Percentiles rank a stretch among this genome's conserved stretches.
Conservation (phyloP, 23 red algal genomes). For the Agarophyton chilense region DNA sequence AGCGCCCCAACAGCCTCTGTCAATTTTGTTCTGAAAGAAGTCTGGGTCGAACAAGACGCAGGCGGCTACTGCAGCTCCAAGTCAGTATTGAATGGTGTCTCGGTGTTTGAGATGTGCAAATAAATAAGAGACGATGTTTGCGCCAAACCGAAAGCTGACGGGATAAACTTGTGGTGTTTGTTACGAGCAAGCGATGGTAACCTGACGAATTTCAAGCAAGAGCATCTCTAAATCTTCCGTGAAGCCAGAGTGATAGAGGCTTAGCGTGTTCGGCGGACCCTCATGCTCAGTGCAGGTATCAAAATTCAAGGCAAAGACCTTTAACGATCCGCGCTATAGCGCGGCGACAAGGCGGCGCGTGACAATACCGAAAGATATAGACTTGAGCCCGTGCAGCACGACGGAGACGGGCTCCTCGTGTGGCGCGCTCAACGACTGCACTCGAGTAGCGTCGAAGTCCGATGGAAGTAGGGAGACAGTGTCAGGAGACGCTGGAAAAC, state of each 20-base stretch:
- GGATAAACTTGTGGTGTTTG: slow-evolving; percentile 38
- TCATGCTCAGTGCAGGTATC: slow-evolving; percentile 68
- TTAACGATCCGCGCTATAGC: slow-evolving; percentile 26
- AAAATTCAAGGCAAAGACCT: slow-evolving; percentile 86
- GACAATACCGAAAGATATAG: slow-evolving; percentile 33
- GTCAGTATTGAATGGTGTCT: slow-evolving; percentile 22
- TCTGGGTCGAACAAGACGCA: slow-evolving; percentile 88
- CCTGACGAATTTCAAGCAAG: slow-evolving; percentile 38
- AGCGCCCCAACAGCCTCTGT: slow-evolving; percentile 55
- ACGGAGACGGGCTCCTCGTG: slow-evolving; percentile 56
- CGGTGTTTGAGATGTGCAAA: slow-evolving; percentile 34
- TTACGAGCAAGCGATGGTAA: background rate
- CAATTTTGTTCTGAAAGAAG: slow-evolving; percentile 67
- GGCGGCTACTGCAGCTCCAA: too few relatives aligned
- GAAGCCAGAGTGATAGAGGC: slow-evolving; percentile 96
- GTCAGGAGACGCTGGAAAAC: background rate
- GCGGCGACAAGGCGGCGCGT: slow-evolving; percentile 63
- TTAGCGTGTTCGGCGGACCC: too few relatives aligned
- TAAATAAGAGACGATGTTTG: slow-evolving; percentile 82
- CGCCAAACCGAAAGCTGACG: slow-evolving; percentile 88
- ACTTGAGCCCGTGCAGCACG: slow-evolving; percentile 88
- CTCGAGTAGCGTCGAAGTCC: background rate
- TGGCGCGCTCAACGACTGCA: background rate
- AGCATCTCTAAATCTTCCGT: slow-evolving; percentile 74
- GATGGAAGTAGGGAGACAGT: background rate